These are phyloP conservation scores for Lodderomyces theae DNA, from an alignment of 1,139 yeast genomes.

Conservation along the genomic window DNA sequence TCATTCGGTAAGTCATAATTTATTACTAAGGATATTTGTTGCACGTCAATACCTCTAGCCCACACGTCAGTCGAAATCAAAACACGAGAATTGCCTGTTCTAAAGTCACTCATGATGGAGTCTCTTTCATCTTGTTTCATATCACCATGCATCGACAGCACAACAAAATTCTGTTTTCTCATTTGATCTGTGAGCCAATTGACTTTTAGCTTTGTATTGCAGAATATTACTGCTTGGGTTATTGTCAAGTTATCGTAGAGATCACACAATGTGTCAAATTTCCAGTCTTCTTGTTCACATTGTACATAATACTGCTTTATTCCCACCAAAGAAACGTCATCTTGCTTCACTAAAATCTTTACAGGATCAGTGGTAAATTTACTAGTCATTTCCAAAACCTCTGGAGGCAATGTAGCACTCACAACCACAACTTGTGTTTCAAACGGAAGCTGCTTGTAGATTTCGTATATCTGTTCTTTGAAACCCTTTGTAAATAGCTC, in stretches of 20 bases:
- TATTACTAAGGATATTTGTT: slow-evolving; percentile 91
- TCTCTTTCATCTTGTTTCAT: slow-evolving; percentile 95
- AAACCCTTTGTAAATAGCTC: slow-evolving; percentile 88
- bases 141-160: slow-evolving; percentile 94
- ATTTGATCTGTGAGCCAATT: slow-evolving; percentile 86
- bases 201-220: slow-evolving; percentile 89
- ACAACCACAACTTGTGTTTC: slow-evolving; percentile 90
- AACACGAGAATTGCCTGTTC: slow-evolving; percentile 76
- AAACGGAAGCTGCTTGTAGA: slow-evolving; percentile 75
- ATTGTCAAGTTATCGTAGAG: slow-evolving; percentile 90
- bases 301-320: slow-evolving; percentile 84
- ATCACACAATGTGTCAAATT: slow-evolving; percentile 91
- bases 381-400: slow-evolving; percentile 79
- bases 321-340: slow-evolving; percentile 85
- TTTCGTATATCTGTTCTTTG: slow-evolving; percentile 88
- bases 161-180: slow-evolving; percentile 79
- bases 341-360: slow-evolving; percentile 84
- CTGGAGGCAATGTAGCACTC: slow-evolving; percentile 86
- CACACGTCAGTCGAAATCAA: slow-evolving; percentile 93
- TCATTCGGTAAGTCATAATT: slow-evolving; percentile 88
- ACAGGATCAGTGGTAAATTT: slow-evolving; percentile 91
- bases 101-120: slow-evolving; percentile 80
- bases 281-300: slow-evolving; percentile 93
- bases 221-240: slow-evolving; percentile 94
- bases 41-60: slow-evolving; percentile 98